Evolutionary conservation across 73 alveolate genomes (phyloP).

Genomic region (Tetrahymena malaccensis): DNA sequence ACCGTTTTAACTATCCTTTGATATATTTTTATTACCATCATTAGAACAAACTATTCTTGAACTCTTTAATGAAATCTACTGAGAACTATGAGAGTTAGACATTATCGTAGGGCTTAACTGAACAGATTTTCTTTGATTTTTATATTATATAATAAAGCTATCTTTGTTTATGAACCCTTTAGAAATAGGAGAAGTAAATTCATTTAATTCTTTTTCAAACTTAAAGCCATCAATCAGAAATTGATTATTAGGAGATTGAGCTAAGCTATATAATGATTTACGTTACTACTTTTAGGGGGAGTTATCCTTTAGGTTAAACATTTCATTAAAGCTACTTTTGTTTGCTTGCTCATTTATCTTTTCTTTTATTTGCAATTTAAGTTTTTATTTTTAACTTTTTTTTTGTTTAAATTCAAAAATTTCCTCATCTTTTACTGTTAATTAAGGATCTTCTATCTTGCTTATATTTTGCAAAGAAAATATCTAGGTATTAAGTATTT

Average conservation of each 20-base stretch:
- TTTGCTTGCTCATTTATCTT: background rate
- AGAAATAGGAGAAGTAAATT: background rate
- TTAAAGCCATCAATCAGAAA: background rate
- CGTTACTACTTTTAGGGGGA: background rate
- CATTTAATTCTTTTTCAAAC: background rate
- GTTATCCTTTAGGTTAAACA: background rate
- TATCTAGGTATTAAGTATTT: background rate
- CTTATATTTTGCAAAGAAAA: background rate
- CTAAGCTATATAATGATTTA: background rate
- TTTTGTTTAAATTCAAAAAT: background rate
- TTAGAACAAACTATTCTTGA: background rate
- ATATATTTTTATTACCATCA: background rate
- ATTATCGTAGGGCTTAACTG: too few relatives aligned
- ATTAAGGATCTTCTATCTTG: background rate
- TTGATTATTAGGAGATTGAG: background rate
- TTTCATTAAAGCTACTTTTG: background rate
- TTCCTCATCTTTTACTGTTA: background rate
- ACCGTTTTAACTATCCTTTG: background rate
- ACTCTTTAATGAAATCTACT: background rate
- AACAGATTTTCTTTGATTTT: background rate
- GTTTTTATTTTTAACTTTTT: background rate
- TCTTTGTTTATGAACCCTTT: background rate
- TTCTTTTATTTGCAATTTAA: background rate
- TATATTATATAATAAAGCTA: too few relatives aligned
- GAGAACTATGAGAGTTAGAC: background rate